phyloP scores from a whole-genome alignment of 1,139 yeast genomes.

The Sugiyamaella novakii region DNA sequence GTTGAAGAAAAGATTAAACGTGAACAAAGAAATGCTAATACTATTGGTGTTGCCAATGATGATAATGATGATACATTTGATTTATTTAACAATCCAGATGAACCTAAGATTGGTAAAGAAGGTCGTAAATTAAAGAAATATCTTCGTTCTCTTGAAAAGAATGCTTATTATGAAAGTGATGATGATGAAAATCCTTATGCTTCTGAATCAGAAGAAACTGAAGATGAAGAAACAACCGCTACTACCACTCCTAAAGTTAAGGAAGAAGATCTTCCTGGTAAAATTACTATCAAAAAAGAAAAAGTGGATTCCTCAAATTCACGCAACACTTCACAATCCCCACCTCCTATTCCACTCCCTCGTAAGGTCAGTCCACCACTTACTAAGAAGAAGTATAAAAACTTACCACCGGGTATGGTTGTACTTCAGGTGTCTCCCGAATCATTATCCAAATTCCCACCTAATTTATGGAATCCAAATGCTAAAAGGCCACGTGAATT shows the following conservation, averaged over 20 bases:
- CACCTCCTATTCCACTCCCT: slow-evolving; percentile 11
- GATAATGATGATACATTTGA: slow-evolving; percentile 63
- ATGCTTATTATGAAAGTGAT: slow-evolving; percentile 87
- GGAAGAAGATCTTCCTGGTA: slow-evolving; percentile 17
- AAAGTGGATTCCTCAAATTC: slow-evolving; percentile 4
- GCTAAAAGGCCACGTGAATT: slow-evolving; percentile 50
- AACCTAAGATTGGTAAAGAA: slow-evolving; percentile 84
- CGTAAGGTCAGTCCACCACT: slow-evolving; percentile 26
- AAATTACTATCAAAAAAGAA: slow-evolving; percentile 9
- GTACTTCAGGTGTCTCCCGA: slow-evolving; percentile 65
- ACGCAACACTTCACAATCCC: slow-evolving; percentile 6
- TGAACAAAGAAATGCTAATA: slow-evolving; percentile 82
- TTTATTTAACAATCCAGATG: slow-evolving; percentile 60
- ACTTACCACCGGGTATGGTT: slow-evolving; percentile 64
- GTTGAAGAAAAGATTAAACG: slow-evolving; percentile 85
- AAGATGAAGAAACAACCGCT: slow-evolving; percentile 29
- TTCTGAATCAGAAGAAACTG: slow-evolving; percentile 51
- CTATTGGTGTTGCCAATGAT: slow-evolving; percentile 48
- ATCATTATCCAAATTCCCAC: slow-evolving; percentile 67
- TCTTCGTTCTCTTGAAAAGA: slow-evolving; percentile 81
- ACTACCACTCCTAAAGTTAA: slow-evolving; percentile 23
- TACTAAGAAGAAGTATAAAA: slow-evolving; percentile 38
- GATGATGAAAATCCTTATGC: slow-evolving; percentile 83
- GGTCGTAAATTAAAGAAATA: slow-evolving; percentile 86
- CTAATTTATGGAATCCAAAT: slow-evolving; percentile 82